Conservation (phyloP, 1,284 basidiomycete species). For the Sanghuangporus baumii region DNA sequence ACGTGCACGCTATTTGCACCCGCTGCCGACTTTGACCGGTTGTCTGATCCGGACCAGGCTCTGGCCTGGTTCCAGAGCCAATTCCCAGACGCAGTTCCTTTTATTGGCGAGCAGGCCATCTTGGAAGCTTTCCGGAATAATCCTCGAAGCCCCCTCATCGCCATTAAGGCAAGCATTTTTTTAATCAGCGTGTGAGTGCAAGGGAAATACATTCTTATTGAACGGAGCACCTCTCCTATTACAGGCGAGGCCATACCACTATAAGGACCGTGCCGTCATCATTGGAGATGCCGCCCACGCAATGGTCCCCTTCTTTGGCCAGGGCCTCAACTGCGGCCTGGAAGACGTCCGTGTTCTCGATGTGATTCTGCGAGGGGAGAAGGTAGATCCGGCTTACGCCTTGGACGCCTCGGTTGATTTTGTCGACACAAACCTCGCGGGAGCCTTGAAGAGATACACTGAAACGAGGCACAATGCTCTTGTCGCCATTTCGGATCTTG, state of each 20-base stretch:
- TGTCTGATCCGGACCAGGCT: slow-evolving; percentile 55
- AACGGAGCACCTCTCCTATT: slow-evolving; percentile 14
- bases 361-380: slow-evolving; percentile 65
- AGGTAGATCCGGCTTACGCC: slow-evolving; percentile 39
- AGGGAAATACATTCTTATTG: slow-evolving; percentile 3
- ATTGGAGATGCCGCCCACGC: slow-evolving; percentile 95
- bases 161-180: slow-evolving; percentile 68
- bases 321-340: slow-evolving; percentile 95
- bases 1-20: slow-evolving; percentile 94
- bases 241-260: slow-evolving; percentile 85
- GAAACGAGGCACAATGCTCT: slow-evolving; percentile 81
- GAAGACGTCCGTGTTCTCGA: slow-evolving; percentile 93
- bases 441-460: slow-evolving; percentile 75
- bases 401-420: slow-evolving; percentile 28
- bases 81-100: slow-evolving; percentile 82
- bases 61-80: slow-evolving; percentile 75
- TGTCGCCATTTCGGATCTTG: slow-evolving; percentile 84
- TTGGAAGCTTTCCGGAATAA: slow-evolving; percentile 76
- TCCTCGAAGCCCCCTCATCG: slow-evolving; percentile 86
- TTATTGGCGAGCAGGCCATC: slow-evolving; percentile 79
- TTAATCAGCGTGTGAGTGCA: slow-evolving; percentile 20
- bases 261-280: slow-evolving; percentile 82
- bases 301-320: slow-evolving; percentile 98
- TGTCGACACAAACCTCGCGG: slow-evolving; percentile 54
- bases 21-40: slow-evolving; percentile 66